Conservation (phyloP, 305 asterid genomes). For the Fraxinus albicans region DNA sequence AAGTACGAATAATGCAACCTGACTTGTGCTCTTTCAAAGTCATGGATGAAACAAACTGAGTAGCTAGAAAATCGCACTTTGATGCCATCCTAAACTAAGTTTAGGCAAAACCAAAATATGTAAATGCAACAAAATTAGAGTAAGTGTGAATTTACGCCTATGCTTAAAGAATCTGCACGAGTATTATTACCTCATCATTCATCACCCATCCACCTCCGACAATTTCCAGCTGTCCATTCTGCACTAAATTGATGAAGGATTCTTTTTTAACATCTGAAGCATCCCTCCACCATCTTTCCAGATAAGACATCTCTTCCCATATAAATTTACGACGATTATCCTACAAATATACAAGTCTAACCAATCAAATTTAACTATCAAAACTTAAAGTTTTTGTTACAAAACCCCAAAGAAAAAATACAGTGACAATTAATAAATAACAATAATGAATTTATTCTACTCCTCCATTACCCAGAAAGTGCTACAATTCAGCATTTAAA, state of each 20-base stretch:
- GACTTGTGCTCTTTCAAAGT: neutral
- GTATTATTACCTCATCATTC: constrained; percentile 85
- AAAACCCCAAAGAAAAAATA: neutral
- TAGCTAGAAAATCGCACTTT: constrained; percentile 5
- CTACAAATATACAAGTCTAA: constrained; percentile 35
- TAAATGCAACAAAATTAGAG: neutral
- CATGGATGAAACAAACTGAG: neutral
- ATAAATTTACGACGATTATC: constrained; percentile 87
- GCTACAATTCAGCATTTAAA: neutral
- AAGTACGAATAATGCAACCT: constrained; percentile 8
- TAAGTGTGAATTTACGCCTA: neutral
- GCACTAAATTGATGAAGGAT: constrained; percentile 70
- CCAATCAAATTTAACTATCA: constrained; percentile 13
- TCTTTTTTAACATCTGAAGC: constrained; percentile 68
- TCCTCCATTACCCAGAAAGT: neutral
- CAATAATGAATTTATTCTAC: neutral
- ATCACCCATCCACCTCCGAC: constrained; percentile 99
- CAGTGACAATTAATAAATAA: neutral
- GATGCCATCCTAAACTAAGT: constrained; percentile 18
- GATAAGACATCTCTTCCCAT: constrained; percentile 99
- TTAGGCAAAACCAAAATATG: constrained; percentile 14
- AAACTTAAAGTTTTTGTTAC: neutral
- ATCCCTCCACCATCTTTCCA: constrained; percentile 99
- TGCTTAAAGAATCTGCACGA: constrained; percentile 6
- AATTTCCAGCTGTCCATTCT: constrained; percentile 88